Evolutionary conservation across 768 basidiomycete genomes (phyloP).

Genomic region (Boletus rubescentipes): DNA sequence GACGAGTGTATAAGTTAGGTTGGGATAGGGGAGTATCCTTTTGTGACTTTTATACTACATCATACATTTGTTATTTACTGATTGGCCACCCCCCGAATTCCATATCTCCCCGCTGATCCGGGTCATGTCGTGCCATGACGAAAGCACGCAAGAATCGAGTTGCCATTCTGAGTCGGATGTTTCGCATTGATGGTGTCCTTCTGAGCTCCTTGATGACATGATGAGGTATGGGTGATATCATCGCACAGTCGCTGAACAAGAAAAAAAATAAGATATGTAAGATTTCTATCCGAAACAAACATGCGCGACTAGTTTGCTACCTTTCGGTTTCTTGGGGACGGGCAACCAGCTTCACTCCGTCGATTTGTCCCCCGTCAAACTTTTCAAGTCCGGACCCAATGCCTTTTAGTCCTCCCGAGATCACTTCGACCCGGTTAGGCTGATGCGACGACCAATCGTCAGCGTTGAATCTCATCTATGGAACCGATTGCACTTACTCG

Average conservation of each 20-base stretch:
- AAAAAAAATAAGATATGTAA: constrained; percentile 18
- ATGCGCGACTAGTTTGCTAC: constrained; percentile 26
- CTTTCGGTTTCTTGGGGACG: constrained; percentile 44
- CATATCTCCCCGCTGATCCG: constrained; percentile 26
- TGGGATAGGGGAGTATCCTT: background rate
- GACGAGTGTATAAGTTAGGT: constrained; percentile 16
- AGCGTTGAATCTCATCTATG: background rate
- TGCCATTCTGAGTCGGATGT: constrained; percentile 31
- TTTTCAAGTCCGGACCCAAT: constrained; percentile 42
- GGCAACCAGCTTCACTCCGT: constrained; percentile 45
- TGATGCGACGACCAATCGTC: constrained; percentile 14
- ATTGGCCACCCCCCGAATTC: constrained; percentile 33
- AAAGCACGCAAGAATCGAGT: constrained; percentile 31
- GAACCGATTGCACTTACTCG: constrained; percentile 18
- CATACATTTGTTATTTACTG: constrained; percentile 26
- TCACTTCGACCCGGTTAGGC: constrained; percentile 44
- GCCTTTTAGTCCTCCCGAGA: constrained; percentile 43
- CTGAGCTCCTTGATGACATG: constrained; percentile 26
- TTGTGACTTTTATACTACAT: constrained; percentile 13
- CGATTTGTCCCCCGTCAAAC: constrained; percentile 41
- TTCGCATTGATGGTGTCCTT: constrained; percentile 33
- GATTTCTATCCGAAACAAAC: constrained; percentile 25
- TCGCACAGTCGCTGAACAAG: constrained; percentile 22
- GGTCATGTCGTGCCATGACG: constrained; percentile 30
- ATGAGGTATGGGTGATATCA: constrained; percentile 16